Evolutionary conservation across 2,329 filamentous ascomycete genomes (phyloP).

Genomic region (Tolypocladium endophyticum): DNA sequence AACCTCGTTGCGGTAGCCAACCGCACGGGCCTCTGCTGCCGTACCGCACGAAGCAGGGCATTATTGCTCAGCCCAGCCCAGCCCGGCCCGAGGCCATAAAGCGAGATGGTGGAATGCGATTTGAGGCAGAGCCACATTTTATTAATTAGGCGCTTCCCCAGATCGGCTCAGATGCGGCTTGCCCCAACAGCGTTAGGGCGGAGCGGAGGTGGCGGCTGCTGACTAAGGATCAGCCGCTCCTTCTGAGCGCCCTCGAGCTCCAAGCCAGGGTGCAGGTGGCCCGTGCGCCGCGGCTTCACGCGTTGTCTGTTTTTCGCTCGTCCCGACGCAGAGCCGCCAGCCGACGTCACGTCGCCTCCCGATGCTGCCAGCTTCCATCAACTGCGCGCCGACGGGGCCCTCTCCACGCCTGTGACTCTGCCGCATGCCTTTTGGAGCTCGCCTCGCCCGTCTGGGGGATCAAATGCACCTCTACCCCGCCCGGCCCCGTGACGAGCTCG

Average conservation of each 20-base stretch:
- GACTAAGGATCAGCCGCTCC: not conserved
- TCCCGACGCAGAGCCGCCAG: constrained; percentile 16
- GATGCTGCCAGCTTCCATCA: constrained; percentile 17
- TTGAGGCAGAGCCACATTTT: not conserved
- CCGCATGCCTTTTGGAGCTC: constrained; percentile 9
- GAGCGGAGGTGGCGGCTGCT: not conserved
- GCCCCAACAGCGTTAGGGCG: not conserved
- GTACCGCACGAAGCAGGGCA: not conserved
- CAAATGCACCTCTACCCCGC: constrained; percentile 13
- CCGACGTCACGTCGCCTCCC: constrained; percentile 24
- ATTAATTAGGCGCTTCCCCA: not conserved
- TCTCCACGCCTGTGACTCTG: constrained; percentile 8
- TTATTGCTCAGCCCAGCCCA: not conserved
- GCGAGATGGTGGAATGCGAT: not conserved
- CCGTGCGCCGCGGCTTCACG: constrained; percentile 17
- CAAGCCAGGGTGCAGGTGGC: not conserved
- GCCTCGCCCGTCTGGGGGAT: constrained; percentile 6
- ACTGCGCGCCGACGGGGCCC: constrained; percentile 12
- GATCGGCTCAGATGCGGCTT: not conserved
- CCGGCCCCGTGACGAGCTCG: constrained; percentile 17
- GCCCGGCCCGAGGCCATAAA: not conserved
- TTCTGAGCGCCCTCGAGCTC: not conserved
- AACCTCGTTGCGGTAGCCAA: not conserved
- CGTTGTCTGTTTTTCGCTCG: constrained; percentile 29
- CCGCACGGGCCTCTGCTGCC: not conserved